phyloP scores from a whole-genome alignment of 2,329 filamentous ascomycete species.

The Exophiala sp. region DNA sequence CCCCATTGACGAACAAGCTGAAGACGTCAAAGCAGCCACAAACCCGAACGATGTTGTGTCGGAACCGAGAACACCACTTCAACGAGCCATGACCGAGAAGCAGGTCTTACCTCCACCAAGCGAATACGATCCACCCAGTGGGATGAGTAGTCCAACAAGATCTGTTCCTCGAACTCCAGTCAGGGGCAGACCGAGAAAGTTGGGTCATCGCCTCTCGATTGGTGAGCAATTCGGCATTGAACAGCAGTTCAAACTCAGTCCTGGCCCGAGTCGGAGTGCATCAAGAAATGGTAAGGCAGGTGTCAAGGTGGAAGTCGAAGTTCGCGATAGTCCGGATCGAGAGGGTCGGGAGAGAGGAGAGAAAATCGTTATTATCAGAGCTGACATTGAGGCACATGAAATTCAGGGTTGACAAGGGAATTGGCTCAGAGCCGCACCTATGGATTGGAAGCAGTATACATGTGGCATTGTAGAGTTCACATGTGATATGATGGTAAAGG shows the following conservation, averaged over 20 bases:
- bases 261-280: slow-evolving; percentile 18
- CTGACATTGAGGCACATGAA: slow-evolving; percentile 16
- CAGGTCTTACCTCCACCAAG: slow-evolving; percentile 14
- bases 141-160: slow-evolving; percentile 9
- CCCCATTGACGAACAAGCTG: slow-evolving; percentile 5
- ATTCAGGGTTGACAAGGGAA: slow-evolving; percentile 5
- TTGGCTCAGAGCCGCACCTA: slow-evolving; percentile 40
- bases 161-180: slow-evolving; percentile 15
- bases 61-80: slow-evolving; percentile 15
- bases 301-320: slow-evolving; percentile 26
- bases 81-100: slow-evolving; percentile 21
- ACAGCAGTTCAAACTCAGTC: slow-evolving; percentile 23
- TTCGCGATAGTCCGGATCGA: slow-evolving; percentile 25
- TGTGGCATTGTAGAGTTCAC: neutral
- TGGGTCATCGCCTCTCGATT: slow-evolving; percentile 17
- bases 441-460: slow-evolving; percentile 44
- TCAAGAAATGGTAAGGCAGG: slow-evolving; percentile 19
- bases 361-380: slow-evolving; percentile 25
- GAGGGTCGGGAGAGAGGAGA: slow-evolving; percentile 20
- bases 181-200: slow-evolving; percentile 18
- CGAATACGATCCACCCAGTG: slow-evolving; percentile 4
- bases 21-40: neutral
- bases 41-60: slow-evolving; percentile 1
- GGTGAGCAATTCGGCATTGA: slow-evolving; percentile 17
- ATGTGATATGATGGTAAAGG: too few relatives aligned